Evolutionary conservation across 768 basidiomycete species (phyloP).

Genomic region (Rubroboletus pulcherrimus): DNA sequence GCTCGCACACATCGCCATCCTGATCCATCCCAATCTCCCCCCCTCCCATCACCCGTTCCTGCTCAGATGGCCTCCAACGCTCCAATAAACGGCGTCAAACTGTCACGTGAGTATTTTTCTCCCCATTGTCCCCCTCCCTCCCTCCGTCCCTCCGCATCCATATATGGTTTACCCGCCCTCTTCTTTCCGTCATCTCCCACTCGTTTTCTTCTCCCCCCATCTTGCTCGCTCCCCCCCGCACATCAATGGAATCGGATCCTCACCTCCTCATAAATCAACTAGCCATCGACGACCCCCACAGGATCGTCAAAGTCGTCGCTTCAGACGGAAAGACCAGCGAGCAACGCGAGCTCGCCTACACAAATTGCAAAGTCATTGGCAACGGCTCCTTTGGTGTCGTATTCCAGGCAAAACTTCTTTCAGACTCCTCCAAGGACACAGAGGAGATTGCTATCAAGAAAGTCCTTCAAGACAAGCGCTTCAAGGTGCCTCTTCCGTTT

Average conservation of each 20-base stretch:
- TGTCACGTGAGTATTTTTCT: constrained; percentile 61
- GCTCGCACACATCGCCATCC: constrained; percentile 10
- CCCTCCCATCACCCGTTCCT: constrained; percentile 5
- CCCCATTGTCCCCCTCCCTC: constrained; percentile 13
- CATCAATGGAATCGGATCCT: constrained; percentile 29
- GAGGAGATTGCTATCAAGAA: constrained; percentile 99
- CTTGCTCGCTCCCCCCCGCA: constrained; percentile 14
- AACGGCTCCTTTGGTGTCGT: constrained; percentile 99
- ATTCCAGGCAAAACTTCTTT: constrained; percentile 88
- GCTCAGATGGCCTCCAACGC: constrained; percentile 65
- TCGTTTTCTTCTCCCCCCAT: constrained; percentile 39
- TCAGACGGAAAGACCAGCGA: constrained; percentile 93
- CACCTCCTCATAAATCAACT: constrained; percentile 23
- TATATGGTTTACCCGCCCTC: constrained; percentile 28
- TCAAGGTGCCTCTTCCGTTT: constrained; percentile 72
- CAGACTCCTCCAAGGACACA: constrained; percentile 52
- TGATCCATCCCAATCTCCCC: constrained; percentile 11
- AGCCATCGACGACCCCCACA: constrained; percentile 95
- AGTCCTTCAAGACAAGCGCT: constrained; percentile 98
- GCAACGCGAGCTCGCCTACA: constrained; percentile 86
- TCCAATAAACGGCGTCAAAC: constrained; percentile 86
- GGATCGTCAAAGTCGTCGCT: constrained; percentile 92
- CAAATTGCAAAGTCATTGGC: constrained; percentile 96
- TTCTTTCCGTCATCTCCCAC: constrained; percentile 22
- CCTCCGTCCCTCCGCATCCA: constrained; percentile 21